These are phyloP conservation scores for Rosa chinensis DNA, from an alignment of 306 rosid genomes.

Conservation along the genomic window DNA sequence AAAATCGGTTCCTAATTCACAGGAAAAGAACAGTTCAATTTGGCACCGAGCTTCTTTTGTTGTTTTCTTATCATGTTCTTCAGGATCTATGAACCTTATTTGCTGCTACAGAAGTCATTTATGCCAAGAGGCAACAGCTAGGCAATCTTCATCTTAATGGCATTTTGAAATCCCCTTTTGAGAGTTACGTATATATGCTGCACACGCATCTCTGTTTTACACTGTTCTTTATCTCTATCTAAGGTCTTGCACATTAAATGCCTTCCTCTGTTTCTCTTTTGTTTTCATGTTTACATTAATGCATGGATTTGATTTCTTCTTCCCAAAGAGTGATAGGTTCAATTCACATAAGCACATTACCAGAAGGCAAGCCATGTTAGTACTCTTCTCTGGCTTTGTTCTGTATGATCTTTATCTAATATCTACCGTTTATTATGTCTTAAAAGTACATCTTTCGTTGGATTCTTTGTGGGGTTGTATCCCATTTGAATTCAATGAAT, in stretches of 20 bases:
- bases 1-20: background rate
- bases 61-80: slow-evolving; percentile 4
- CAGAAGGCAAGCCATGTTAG: slow-evolving; percentile 10
- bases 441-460: background rate
- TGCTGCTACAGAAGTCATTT: background rate
- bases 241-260: background rate
- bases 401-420: background rate
- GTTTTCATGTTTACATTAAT: background rate
- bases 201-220: slow-evolving; percentile 9
- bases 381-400: background rate
- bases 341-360: background rate
- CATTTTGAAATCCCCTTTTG: background rate
- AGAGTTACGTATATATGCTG: slow-evolving; percentile 5
- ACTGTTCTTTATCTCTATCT: background rate
- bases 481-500: background rate
- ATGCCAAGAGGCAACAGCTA: background rate
- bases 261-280: background rate
- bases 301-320: background rate
- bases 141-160: background rate
- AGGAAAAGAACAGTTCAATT: background rate
- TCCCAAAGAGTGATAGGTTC: background rate
- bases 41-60: slow-evolving; percentile 8
- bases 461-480: slow-evolving; percentile 9
- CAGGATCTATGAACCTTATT: background rate
- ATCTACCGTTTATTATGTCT: background rate